These are phyloP conservation scores for Coleophoma cylindrospora DNA, from an alignment of 2,329 filamentous ascomycete species.

Conservation along the genomic window DNA sequence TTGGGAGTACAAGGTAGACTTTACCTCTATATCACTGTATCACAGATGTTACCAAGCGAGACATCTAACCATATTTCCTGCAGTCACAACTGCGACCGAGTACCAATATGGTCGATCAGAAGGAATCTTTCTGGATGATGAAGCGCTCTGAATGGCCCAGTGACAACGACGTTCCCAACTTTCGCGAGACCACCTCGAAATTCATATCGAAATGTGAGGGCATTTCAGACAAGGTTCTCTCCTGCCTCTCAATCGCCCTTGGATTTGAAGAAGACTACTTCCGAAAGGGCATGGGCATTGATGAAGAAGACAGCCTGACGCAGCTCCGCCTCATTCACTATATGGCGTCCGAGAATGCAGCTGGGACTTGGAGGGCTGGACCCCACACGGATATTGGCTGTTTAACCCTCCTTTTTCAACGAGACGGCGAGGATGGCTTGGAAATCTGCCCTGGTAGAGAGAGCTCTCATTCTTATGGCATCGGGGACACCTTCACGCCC, in stretches of 20 bases:
- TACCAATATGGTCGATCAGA: background rate
- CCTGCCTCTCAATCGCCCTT: background rate
- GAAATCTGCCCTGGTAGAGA: constrained; percentile 60
- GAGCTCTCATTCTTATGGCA: constrained; percentile 51
- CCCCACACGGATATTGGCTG: constrained; percentile 59
- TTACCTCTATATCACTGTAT: background rate
- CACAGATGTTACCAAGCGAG: background rate
- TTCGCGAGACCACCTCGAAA: background rate
- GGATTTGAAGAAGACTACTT: background rate
- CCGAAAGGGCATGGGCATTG: constrained; percentile 35
- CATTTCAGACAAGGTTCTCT: background rate
- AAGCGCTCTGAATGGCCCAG: background rate
- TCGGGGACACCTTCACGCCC: constrained; percentile 45
- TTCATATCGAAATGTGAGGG: background rate
- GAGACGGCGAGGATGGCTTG: constrained; percentile 51
- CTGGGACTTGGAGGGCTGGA: constrained; percentile 43
- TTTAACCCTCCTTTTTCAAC: constrained; percentile 56
- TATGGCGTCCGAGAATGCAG: constrained; percentile 38
- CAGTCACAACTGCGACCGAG: background rate
- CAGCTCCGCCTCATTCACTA: constrained; percentile 51
- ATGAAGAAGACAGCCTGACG: constrained; percentile 40
- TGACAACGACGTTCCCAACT: background rate
- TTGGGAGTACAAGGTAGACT: background rate
- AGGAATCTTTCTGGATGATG: background rate
- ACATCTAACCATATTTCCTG: too few relatives aligned